Conservation (phyloP, 305 asterid genomes). For the Euphrasia arctica region DNA sequence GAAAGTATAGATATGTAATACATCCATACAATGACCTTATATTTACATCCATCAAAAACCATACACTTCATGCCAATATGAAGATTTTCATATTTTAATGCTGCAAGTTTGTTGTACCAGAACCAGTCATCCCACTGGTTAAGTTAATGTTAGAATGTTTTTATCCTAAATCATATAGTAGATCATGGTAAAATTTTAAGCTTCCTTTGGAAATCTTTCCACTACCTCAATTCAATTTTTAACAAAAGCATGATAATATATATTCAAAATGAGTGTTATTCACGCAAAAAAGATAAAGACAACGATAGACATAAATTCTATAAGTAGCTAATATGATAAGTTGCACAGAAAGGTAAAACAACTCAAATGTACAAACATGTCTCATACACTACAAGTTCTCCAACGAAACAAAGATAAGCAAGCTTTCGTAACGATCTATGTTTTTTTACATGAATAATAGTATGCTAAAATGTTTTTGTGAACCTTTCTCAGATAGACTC, state of each 20-base stretch:
- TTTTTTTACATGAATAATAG: slow-evolving; percentile 13
- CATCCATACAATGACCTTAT: neutral
- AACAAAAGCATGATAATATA: no score
- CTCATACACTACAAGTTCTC: neutral
- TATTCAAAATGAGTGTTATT: neutral
- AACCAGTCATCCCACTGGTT: neutral
- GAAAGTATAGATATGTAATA: neutral
- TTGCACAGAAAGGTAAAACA: slow-evolving; percentile 12
- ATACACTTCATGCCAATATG: neutral
- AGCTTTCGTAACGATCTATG: neutral
- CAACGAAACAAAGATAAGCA: neutral
- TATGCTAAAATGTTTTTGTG: slow-evolving; percentile 6
- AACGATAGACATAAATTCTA: slow-evolving; percentile 10
- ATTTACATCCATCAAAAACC: neutral
- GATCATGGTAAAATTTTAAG: neutral
- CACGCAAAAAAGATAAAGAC: neutral
- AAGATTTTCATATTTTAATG: neutral
- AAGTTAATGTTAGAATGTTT: neutral
- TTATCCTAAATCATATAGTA: neutral
- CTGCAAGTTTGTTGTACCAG: neutral
- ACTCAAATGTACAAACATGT: slow-evolving; percentile 9
- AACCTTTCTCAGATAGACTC: slow-evolving; percentile 4
- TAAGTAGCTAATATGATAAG: neutral
- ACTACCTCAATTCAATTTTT: no score
- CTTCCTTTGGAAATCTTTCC: neutral